Evolutionary conservation across 1,139 yeast species (phyloP).

Genomic region (Saccharomyces hybrid): DNA sequence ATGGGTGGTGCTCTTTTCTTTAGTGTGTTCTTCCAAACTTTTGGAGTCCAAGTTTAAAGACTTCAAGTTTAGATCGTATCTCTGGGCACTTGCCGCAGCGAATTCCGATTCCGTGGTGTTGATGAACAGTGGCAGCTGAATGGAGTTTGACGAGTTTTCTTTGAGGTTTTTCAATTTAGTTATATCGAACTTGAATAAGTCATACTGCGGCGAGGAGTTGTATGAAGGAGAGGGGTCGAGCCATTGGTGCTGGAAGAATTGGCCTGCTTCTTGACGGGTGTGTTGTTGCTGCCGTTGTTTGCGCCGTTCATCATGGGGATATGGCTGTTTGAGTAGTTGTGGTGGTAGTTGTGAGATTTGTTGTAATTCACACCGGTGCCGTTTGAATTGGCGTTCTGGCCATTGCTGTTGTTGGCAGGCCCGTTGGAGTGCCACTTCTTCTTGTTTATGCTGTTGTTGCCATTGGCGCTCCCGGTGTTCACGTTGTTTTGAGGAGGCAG

Average conservation of each 20-base stretch:
- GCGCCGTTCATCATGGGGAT: slow-evolving; percentile 3
- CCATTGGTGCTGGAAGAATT: slow-evolving; percentile 2
- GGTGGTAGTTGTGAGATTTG: slow-evolving; percentile 3
- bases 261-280: slow-evolving; percentile 3
- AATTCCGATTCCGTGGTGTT: slow-evolving; percentile 27
- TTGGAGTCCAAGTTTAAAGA: slow-evolving; percentile 5
- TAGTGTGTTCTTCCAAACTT: neutral
- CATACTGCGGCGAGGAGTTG: slow-evolving; percentile 3
- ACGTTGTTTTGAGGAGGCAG: slow-evolving; percentile 5
- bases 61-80: slow-evolving; percentile 15
- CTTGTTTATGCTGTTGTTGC: slow-evolving; percentile 4
- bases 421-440: slow-evolving; percentile 14
- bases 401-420: slow-evolving; percentile 1
- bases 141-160: slow-evolving; percentile 11
- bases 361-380: slow-evolving; percentile 1
- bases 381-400: neutral
- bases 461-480: slow-evolving; percentile 5
- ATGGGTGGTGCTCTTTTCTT: neutral
- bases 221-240: neutral
- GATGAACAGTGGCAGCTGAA: slow-evolving; percentile 26
- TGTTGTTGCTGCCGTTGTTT: slow-evolving; percentile 7
- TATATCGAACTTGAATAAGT: slow-evolving; percentile 28
- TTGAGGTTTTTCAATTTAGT: slow-evolving; percentile 19
- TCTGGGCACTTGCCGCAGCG: slow-evolving; percentile 21
- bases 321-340: slow-evolving; percentile 1